phyloP scores from a whole-genome alignment of 75 land plant species.

The Sequoiadendron giganteum region DNA sequence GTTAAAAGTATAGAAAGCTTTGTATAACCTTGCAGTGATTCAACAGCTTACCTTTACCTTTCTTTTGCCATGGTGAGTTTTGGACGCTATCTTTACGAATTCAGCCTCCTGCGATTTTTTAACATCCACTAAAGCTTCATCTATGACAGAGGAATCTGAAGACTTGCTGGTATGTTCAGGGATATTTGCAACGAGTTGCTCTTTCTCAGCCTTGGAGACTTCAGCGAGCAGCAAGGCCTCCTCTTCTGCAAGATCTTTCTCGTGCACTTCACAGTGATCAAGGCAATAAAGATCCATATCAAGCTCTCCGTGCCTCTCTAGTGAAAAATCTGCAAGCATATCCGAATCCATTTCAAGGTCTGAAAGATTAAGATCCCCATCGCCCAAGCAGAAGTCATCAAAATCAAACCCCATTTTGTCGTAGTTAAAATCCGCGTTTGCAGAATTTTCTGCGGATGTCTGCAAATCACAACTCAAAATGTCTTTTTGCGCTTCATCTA shows the following conservation, averaged over 20 bases:
- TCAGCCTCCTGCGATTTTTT: neutral
- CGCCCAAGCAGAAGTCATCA: slow-evolving; percentile 40
- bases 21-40: neutral
- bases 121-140: slow-evolving; percentile 7
- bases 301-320: slow-evolving; percentile 11
- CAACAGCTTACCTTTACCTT: slow-evolving; percentile 46
- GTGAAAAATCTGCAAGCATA: slow-evolving; percentile 44
- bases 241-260: slow-evolving; percentile 15
- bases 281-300: neutral
- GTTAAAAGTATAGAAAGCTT: neutral
- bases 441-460: neutral
- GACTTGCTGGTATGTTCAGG: slow-evolving; percentile 8
- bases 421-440: neutral
- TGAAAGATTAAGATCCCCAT: slow-evolving; percentile 37
- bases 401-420: slow-evolving; percentile 25
- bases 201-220: slow-evolving; percentile 12
- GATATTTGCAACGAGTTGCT: slow-evolving; percentile 6
- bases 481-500: slow-evolving; percentile 5
- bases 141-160: slow-evolving; percentile 6
- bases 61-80: slow-evolving; percentile 35
- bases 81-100: slow-evolving; percentile 15
- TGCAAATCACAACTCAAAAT: neutral
- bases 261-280: slow-evolving; percentile 8
- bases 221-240: slow-evolving; percentile 24
- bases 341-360: slow-evolving; percentile 62